A percentile compares a stretch with the other conserved stretches of the same genome.
These are phyloP conservation scores for Metschnikowia similis DNA, from an alignment of 805 yeast genomes.

Conservation along the genomic window DNA sequence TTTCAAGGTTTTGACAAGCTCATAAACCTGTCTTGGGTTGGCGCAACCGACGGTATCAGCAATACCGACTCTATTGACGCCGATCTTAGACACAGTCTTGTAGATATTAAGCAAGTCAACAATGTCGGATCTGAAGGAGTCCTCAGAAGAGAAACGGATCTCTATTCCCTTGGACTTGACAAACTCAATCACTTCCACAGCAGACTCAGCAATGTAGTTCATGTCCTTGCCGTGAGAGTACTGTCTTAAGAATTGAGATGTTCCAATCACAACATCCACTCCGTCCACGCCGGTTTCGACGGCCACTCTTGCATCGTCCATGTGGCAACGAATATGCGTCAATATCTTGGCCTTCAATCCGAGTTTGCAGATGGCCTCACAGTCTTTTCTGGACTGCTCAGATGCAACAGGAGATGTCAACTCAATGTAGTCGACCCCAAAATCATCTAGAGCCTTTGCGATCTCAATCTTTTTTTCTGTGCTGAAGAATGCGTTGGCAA, in stretches of 20 bases:
- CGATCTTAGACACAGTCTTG: conserved; percentile 58
- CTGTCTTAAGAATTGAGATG: conserved; percentile 53
- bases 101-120: conserved; percentile 56
- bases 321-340: conserved; percentile 59
- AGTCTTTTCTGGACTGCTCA: conserved; percentile 53
- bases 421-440: conserved; percentile 59
- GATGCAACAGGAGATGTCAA: conserved; percentile 58
- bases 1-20: conserved; percentile 53
- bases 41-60: conserved; percentile 66
- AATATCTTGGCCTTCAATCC: conserved; percentile 55
- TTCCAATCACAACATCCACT: conserved; percentile 58
- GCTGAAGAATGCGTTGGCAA: conserved; percentile 58
- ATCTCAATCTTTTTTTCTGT: conserved; percentile 54
- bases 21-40: conserved; percentile 59
- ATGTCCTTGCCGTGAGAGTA: conserved; percentile 59
- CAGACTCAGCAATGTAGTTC: conserved; percentile 54
- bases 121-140: conserved; percentile 56
- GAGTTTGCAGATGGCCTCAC: conserved; percentile 56
- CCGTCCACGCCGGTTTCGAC: conserved; percentile 63
- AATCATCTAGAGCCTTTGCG: conserved; percentile 57
- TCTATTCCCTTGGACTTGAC: conserved; percentile 59
- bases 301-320: conserved; percentile 58
- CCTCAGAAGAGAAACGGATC: conserved; percentile 56
- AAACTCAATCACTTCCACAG: conserved; percentile 55
- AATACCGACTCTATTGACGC: conserved; percentile 60